Evolutionary conservation across 108 stramenopile genomes (phyloP).

Genomic region (Cyclostephanos invisitatus): DNA sequence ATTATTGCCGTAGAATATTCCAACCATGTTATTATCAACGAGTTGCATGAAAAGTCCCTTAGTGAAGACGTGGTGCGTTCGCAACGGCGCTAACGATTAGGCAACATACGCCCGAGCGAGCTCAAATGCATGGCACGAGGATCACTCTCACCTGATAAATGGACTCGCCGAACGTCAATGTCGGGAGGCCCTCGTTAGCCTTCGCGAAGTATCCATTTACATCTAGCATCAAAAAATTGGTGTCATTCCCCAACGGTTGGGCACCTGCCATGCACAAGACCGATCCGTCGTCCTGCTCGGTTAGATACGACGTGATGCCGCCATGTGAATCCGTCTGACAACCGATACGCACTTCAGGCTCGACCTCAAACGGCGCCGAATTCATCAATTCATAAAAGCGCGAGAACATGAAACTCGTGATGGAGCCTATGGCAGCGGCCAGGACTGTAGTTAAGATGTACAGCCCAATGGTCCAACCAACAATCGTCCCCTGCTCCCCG

Average conservation of each 20-base stretch:
- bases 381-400: conserved; percentile 26
- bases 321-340: conserved; percentile 25
- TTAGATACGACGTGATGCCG: conserved; percentile 17
- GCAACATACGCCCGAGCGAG: conserved; percentile 17
- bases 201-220: conserved; percentile 35
- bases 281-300: conserved; percentile 45
- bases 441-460: conserved; percentile 45
- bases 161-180: conserved; percentile 17
- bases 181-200: conserved; percentile 5
- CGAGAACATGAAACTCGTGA: conserved; percentile 33
- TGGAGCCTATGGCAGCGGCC: conserved; percentile 37
- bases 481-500: conserved; percentile 48
- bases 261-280: conserved; percentile 32
- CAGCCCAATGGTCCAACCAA: conserved; percentile 44
- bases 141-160: conserved; percentile 5
- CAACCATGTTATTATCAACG: conserved; percentile 34
- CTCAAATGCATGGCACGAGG: neutral
- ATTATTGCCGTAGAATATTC: conserved; percentile 31
- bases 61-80: neutral
- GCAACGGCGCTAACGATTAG: neutral
- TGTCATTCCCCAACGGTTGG: conserved; percentile 4
- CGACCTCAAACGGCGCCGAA: neutral
- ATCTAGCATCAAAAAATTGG: conserved; percentile 42
- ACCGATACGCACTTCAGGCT: conserved; percentile 31
- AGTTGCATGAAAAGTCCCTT: conserved; percentile 51